A percentile compares a stretch with the other conserved stretches of the same genome.
Evolutionary conservation across 2,329 filamentous ascomycete species (phyloP).

Genomic region (Fonsecaea monophora): DNA sequence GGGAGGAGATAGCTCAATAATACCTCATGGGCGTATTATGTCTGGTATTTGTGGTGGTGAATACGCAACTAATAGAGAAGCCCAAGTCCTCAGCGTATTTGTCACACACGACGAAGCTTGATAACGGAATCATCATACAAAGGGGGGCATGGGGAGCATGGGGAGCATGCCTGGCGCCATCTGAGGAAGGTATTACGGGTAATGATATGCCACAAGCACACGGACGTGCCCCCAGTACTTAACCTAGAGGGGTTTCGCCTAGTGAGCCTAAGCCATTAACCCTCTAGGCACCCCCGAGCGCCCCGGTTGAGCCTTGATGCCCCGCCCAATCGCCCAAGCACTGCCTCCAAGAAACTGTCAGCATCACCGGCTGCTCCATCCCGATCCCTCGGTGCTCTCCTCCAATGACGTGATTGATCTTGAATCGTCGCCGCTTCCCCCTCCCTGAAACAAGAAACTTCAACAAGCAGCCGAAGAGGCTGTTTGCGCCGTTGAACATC

Average conservation of each 20-base stretch:
- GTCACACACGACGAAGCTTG: background rate
- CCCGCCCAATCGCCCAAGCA: background rate
- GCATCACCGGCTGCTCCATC: background rate
- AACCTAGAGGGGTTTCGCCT: background rate
- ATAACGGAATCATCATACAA: slow-evolving; percentile 22
- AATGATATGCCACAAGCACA: slow-evolving; percentile 8
- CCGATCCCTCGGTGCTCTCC: background rate
- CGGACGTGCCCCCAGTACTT: background rate
- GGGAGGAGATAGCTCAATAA: background rate
- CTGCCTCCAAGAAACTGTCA: slow-evolving; percentile 17
- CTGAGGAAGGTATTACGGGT: background rate
- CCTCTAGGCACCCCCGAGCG: background rate
- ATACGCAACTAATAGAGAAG: background rate
- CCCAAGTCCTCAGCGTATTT: background rate
- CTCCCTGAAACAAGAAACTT: slow-evolving; percentile 2
- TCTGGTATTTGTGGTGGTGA: background rate
- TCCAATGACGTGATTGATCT: slow-evolving; percentile 23
- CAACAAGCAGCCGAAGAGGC: slow-evolving; percentile 2
- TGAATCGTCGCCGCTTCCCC: background rate
- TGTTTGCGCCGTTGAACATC: background rate
- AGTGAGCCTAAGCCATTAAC: background rate
- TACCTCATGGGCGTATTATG: background rate
- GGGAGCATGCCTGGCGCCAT: background rate
- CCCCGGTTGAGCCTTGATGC: background rate
- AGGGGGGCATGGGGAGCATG: too few relatives aligned